Percentiles rank a stretch among this genome's conserved stretches.
Evolutionary conservation across 2,329 filamentous ascomycete genomes (phyloP).

Genomic region (Cladophialophora psammophila): DNA sequence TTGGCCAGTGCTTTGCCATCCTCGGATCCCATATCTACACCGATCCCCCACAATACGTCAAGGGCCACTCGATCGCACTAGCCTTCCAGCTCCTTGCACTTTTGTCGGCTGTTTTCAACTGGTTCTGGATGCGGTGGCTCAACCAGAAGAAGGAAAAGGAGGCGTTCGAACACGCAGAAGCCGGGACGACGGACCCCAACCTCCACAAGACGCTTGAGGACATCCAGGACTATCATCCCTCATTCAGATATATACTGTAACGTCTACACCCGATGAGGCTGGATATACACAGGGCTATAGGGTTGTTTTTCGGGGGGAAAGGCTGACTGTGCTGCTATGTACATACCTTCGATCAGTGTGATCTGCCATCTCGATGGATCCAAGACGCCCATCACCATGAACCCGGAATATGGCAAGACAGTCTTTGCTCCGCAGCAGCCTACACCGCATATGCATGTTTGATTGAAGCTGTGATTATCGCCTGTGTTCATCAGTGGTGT

Average conservation of each 20-base stretch:
- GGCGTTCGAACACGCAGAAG: not conserved
- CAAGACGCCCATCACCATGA: too few relatives aligned
- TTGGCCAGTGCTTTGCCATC: constrained; percentile 22
- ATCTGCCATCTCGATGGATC: not conserved
- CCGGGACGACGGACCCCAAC: not conserved
- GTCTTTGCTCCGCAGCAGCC: too few relatives aligned
- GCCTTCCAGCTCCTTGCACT: constrained; percentile 11
- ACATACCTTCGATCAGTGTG: not conserved
- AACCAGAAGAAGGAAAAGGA: constrained; percentile 4
- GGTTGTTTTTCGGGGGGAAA: not conserved
- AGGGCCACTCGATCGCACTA: constrained; percentile 24
- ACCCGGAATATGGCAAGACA: too few relatives aligned
- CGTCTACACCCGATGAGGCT: not conserved
- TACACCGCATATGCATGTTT: too few relatives aligned
- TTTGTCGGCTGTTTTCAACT: not conserved
- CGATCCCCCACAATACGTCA: constrained; percentile 25
- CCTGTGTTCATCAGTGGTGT: too few relatives aligned
- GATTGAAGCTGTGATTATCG: too few relatives aligned
- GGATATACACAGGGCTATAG: not conserved
- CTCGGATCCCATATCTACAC: constrained; percentile 24
- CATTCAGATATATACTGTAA: constrained; percentile 12
- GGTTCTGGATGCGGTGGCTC: constrained; percentile 3
- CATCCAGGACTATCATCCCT: constrained; percentile 2
- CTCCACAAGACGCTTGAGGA: constrained; percentile 4
- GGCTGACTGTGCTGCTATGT: not conserved